Evolutionary conservation across 345 rosid species (phyloP), one percentile per base, ranked within the genome.

Genomic region (Lepidium aucheri): DNA sequence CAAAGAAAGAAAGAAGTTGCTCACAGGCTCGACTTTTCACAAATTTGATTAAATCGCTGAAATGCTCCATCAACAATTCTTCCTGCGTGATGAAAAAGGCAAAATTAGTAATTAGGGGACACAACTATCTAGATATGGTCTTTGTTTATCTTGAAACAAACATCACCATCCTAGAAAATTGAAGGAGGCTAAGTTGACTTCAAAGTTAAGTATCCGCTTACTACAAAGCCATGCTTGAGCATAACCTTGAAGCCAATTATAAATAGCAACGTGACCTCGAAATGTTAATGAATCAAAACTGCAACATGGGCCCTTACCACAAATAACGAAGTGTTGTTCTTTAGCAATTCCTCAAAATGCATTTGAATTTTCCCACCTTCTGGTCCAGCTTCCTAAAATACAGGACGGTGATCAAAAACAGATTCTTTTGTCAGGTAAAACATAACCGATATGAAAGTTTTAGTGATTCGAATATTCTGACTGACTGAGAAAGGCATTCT

Each of bases 331-430:
- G 99, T 90, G 77, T 88, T 94, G 82, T 83, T 88, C 82, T 90
- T 94, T 75, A 88, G 77, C 74, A 90, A 59, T 54, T 94, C 97
- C 86, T 88, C 96, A 55, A 90, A 94, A 74, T 94, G 96, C 73
- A 79, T 53, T 77, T 88, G 96, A 67, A 90, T 84, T 80, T 90
- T 94, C 61, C 99, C 97, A 63, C 95, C 97, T 65, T 90, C 96
- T 7, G 92, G 84, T 53, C 96, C 86, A 67, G 99, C 97, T 86
- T 90, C 96, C 97, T 94, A 40, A 50, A 39, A 62, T 46, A 46
- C 22, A 22, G 64, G 55, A 67, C 63, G 54, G 30, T 53, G 67
- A 53, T 30, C 56, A 3, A 50, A 20, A n/a, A 24, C 6, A 53
- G 40, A 53, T 36, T 30, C 13, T 20, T 14, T 15, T 42, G 28